phyloP scores from a whole-genome alignment of 2,329 filamentous ascomycete species.

The Ophiostoma perfectum region DNA sequence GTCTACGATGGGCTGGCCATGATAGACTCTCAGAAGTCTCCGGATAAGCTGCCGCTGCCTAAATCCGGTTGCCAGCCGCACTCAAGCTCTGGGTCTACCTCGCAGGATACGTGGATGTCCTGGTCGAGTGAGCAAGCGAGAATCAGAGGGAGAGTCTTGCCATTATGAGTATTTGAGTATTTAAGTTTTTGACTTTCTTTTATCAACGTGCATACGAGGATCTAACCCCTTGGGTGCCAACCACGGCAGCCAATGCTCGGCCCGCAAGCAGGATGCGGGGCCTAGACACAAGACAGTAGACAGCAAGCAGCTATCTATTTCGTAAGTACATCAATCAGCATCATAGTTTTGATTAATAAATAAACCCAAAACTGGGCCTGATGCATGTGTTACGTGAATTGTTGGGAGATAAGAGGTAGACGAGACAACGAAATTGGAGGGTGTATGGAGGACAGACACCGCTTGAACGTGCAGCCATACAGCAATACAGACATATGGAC shows the following conservation, averaged over 20 bases:
- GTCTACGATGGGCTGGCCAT: neutral
- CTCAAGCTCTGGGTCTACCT: neutral
- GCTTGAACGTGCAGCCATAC: neutral
- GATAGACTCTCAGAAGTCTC: neutral
- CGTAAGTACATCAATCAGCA: neutral
- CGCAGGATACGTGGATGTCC: neutral
- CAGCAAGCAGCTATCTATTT: neutral
- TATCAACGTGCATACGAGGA: neutral
- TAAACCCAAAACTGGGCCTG: neutral
- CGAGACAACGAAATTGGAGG: conserved; percentile 1
- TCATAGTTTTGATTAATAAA: neutral
- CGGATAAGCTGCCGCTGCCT: neutral
- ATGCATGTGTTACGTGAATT: neutral
- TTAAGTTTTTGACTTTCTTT: neutral
- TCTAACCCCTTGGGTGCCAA: neutral
- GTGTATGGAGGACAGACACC: conserved; percentile 5
- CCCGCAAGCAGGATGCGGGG: neutral
- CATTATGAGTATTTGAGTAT: neutral
- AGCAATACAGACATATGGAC: neutral
- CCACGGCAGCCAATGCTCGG: conserved; percentile 1
- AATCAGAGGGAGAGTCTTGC: neutral
- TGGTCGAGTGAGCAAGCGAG: neutral
- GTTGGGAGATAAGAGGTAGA: conserved; percentile 5
- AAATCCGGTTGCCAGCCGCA: neutral
- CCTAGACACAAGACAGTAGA: neutral